Percentiles rank a stretch among this genome's conserved stretches.
These are phyloP conservation scores for Castanopsis chinensis DNA, from an alignment of 306 rosid species.

Conservation along the genomic window DNA sequence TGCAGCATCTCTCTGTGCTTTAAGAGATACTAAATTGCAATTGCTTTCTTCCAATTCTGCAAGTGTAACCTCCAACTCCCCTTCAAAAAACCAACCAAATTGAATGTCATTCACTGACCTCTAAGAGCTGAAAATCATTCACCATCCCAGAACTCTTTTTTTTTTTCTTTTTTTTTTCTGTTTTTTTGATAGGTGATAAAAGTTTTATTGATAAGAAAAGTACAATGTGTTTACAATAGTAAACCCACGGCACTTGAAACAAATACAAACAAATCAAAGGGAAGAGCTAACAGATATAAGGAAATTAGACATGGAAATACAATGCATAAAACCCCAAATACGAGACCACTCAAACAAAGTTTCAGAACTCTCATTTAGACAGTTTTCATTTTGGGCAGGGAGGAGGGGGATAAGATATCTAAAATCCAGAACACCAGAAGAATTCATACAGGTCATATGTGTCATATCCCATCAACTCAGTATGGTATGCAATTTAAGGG, in stretches of 20 bases:
- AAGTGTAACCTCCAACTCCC: constrained; percentile 62
- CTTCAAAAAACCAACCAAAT: constrained; percentile 46
- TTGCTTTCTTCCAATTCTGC: constrained; percentile 71
- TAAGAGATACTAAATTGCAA: constrained; percentile 62
- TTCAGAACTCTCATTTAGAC: not conserved
- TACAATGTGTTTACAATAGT: too few relatives aligned
- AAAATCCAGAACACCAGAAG: not conserved
- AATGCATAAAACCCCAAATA: too few relatives aligned
- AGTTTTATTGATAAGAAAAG: too few relatives aligned
- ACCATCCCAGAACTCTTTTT: not conserved
- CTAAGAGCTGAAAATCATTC: constrained; percentile 12
- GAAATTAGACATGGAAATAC: too few relatives aligned
- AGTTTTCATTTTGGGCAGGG: not conserved
- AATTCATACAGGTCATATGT: not conserved
- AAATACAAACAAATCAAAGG: too few relatives aligned
- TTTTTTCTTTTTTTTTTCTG: too few relatives aligned
- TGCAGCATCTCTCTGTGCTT: constrained; percentile 69
- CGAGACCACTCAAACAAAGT: too few relatives aligned
- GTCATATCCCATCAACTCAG: not conserved
- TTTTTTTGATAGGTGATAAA: not conserved
- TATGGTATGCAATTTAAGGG: not conserved
- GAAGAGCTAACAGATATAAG: too few relatives aligned
- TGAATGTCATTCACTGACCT: constrained; percentile 1
- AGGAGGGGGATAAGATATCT: not conserved
- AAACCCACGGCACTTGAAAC: too few relatives aligned